phyloP scores from a whole-genome alignment of 768 basidiomycete genomes.

The Suillus americanus region DNA sequence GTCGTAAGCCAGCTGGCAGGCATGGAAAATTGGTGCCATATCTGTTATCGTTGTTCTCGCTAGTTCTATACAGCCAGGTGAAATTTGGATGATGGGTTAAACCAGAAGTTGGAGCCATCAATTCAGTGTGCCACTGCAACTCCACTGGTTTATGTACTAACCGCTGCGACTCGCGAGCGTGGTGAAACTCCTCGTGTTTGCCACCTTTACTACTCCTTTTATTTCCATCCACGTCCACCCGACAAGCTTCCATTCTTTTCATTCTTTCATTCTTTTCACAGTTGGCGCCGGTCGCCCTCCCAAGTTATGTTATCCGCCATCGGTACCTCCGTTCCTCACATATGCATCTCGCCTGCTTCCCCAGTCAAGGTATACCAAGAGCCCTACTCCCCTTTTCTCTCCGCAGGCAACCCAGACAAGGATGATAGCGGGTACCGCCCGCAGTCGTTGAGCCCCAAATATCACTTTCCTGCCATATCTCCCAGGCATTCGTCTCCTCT shows the following conservation, averaged over 20 bases:
- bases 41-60: neutral
- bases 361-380: conserved; percentile 50
- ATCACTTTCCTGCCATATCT: conserved; percentile 38
- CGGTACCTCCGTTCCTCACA: conserved; percentile 50
- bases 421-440: conserved; percentile 57
- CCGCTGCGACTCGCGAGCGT: conserved; percentile 14
- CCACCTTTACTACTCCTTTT: conserved; percentile 8
- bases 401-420: conserved; percentile 23
- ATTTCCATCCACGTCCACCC: conserved; percentile 33
- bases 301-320: conserved; percentile 18
- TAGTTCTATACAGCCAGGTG: neutral
- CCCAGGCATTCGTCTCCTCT: conserved; percentile 50
- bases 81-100: neutral
- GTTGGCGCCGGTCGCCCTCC: conserved; percentile 52
- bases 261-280: conserved; percentile 18
- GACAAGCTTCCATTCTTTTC: conserved; percentile 31
- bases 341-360: conserved; percentile 68
- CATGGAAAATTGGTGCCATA: neutral
- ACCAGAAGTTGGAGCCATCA: neutral
- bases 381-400: conserved; percentile 64
- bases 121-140: neutral
- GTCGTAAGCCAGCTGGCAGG: neutral
- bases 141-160: neutral
- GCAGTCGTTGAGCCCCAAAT: conserved; percentile 57
- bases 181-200: conserved; percentile 22